Base-by-base conservation (phyloP, 805 yeast species). In the Pichia thaimueangensis region DNA sequence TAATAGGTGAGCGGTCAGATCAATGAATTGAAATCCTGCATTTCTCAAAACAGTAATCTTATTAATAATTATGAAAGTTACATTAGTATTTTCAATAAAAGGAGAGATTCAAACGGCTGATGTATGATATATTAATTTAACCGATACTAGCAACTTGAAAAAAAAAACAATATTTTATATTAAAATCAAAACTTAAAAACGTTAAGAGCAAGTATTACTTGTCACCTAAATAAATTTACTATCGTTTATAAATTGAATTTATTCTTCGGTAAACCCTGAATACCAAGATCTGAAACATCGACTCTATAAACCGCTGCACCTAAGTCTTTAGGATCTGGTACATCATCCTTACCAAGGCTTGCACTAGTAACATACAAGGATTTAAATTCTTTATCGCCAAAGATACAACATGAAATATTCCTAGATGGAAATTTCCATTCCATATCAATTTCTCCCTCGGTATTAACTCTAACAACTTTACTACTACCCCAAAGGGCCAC, bases 311-410 rank as follows among this genome's bases (percentile, higher is more conserved):
- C 54, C 25, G 71, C 65, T 2, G 89, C 89, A 24, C 89, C 87
- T 12, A 70, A 55, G 49, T 78, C 82, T 4, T 55, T 58, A 20
- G 52, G 52, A 6, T 62, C 61, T 29, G 60, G 47, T 25, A 52
- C 57, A 6, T 54, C 57, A n/a, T 48, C 51, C 3, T 59, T 60
- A 38, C 37, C 40, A 43, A 65, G 55, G 49, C 77, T 76, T 2
- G 82, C 95, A 16, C 81, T 71, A 4, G 94, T 83, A 29, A 86
- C 75, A 52, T 73, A 81, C 42, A 87, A 49, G 39, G 78, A 81
- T 54, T 77, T 73, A 42, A 66, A 55, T 16, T 76, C 60, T 21
- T 58, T 56, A 6, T 88, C 94, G n/a, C 83, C 82, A 45, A 83
- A 70, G 2, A 81, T 71, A 31, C 81, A 80, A 49, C 94, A 84